These are phyloP conservation scores for Coemansia sp. DNA, from an alignment of 192 early-diverging fungal genomes.

Conservation along the genomic window DNA sequence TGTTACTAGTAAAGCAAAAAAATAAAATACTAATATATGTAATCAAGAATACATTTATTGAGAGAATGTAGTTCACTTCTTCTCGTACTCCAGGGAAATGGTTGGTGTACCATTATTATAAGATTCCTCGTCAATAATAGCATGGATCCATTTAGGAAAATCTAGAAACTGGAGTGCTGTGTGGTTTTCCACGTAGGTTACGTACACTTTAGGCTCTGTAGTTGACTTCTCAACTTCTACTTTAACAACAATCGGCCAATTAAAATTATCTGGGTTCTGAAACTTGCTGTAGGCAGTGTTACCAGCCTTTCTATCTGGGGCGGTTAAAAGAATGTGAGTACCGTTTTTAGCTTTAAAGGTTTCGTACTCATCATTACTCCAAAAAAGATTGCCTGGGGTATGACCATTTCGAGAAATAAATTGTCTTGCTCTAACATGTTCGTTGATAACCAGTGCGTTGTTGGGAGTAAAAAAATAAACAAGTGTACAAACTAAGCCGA, in stretches of 20 bases:
- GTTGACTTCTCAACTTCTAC: neutral
- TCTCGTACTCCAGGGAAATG: too few relatives aligned
- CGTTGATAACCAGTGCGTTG: neutral
- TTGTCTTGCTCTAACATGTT: neutral
- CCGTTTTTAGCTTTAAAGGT: neutral
- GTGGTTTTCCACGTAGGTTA: too few relatives aligned
- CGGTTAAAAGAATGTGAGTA: neutral
- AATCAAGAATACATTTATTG: too few relatives aligned
- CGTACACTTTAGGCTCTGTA: too few relatives aligned
- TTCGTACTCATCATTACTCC: neutral
- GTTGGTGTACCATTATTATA: too few relatives aligned
- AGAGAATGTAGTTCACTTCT: too few relatives aligned
- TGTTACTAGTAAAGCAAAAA: too few relatives aligned
- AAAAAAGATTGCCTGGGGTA: neutral
- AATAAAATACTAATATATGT: too few relatives aligned
- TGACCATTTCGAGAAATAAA: neutral
- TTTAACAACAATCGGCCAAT: neutral
- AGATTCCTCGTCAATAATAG: too few relatives aligned
- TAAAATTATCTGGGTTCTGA: neutral
- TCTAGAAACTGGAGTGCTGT: too few relatives aligned
- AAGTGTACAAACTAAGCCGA: neutral
- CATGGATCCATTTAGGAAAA: too few relatives aligned
- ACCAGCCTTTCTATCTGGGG: neutral
- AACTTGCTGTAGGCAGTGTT: neutral
- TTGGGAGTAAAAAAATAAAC: neutral